Evolutionary conservation across 1,284 basidiomycete genomes (phyloP).

Genomic region (Rhodotorula sp.): DNA sequence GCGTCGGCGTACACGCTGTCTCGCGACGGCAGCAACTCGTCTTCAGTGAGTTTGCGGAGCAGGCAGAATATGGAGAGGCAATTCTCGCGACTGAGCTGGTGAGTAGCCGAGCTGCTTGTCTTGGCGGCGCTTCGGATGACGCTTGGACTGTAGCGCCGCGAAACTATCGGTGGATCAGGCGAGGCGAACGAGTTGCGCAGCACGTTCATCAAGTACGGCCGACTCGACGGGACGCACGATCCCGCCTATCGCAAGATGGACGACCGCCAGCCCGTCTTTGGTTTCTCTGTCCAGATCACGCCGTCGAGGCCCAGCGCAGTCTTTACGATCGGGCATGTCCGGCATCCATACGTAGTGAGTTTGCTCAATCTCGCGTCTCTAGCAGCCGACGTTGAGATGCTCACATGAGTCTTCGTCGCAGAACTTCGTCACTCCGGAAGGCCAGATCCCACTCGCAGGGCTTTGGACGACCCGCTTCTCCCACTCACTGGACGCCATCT

Average conservation of each 20-base stretch:
- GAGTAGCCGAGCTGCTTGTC: not conserved
- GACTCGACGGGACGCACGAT: slow-evolving; percentile 29
- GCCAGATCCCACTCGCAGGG: slow-evolving; percentile 16
- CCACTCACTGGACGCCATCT: slow-evolving; percentile 9
- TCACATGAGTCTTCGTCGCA: not conserved
- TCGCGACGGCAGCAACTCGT: slow-evolving; percentile 16
- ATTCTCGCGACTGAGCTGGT: slow-evolving; percentile 39
- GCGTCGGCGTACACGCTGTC: slow-evolving; percentile 25
- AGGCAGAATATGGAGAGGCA: slow-evolving; percentile 34
- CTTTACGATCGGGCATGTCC: slow-evolving; percentile 31
- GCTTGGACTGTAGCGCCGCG: not conserved
- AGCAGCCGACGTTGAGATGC: not conserved
- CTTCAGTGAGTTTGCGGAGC: slow-evolving; percentile 35
- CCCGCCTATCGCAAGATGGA: slow-evolving; percentile 27
- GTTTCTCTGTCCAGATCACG: slow-evolving; percentile 6
- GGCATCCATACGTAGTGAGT: slow-evolving; percentile 30
- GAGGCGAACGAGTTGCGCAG: slow-evolving; percentile 18
- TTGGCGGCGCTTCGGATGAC: too few species aligned
- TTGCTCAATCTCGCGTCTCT: not conserved
- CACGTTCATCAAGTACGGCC: slow-evolving; percentile 30
- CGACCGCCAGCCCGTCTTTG: slow-evolving; percentile 38
- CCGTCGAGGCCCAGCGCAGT: not conserved
- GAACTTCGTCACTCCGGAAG: slow-evolving; percentile 28
- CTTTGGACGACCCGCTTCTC: slow-evolving; percentile 22
- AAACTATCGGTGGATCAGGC: slow-evolving; percentile 10